Evolutionary conservation across 2,329 filamentous ascomycete species (phyloP).

Genomic region (Colletotrichum trifolii): DNA sequence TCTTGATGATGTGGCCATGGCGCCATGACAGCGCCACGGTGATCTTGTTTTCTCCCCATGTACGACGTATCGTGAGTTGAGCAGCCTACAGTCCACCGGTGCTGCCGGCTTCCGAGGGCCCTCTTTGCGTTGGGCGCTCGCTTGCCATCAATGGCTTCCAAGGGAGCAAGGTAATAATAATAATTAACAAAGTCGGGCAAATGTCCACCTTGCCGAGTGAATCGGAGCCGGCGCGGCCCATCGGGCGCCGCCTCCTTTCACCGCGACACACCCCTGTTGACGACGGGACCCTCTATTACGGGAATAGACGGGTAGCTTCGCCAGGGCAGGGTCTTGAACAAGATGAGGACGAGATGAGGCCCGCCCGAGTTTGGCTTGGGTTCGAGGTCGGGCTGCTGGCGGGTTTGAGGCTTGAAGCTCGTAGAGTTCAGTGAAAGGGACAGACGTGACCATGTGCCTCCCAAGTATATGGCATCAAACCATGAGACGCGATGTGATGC

Average conservation of each 20-base stretch:
- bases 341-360: constrained; percentile 15
- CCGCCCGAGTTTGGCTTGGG: not conserved
- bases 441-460: too few species aligned
- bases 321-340: too few species aligned
- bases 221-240: constrained; percentile 12
- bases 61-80: not conserved
- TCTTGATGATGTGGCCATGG: constrained; percentile 27
- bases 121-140: not conserved
- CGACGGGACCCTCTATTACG: constrained; percentile 10
- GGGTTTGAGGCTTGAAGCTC: not conserved
- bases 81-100: not conserved
- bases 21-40: constrained; percentile 18
- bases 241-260: not conserved
- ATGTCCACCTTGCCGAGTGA: constrained; percentile 16
- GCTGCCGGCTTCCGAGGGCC: constrained; percentile 19
- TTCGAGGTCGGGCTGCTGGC: not conserved
- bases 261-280: not conserved
- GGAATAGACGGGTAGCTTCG: constrained; percentile 28
- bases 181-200: not conserved
- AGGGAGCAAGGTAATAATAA: too few species aligned
- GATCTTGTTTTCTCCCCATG: constrained; percentile 6
- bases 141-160: not conserved
- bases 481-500: not conserved
- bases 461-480: too few species aligned
- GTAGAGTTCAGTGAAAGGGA: too few species aligned